phyloP scores from a whole-genome alignment of 176 grass and related monocot genomes.

The Rhynchospora tenuis region DNA sequence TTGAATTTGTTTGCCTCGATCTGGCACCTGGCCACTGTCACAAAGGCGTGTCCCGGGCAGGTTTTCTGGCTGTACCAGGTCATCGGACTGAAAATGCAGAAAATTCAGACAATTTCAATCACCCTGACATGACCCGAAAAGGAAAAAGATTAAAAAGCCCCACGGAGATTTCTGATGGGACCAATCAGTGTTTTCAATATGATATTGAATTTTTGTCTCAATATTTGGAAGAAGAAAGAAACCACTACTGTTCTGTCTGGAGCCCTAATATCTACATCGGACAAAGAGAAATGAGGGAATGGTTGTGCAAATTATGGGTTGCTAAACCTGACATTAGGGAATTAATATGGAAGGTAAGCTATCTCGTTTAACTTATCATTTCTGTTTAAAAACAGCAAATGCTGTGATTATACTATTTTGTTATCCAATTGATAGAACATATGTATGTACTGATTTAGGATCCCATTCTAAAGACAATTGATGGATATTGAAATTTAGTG shows the following conservation, averaged over 20 bases:
- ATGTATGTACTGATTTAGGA: not conserved
- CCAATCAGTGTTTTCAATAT: slow-evolving; percentile 55
- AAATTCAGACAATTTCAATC: slow-evolving; percentile 35
- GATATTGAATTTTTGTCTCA: slow-evolving; percentile 75
- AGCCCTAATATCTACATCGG: slow-evolving; percentile 82
- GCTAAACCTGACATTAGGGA: slow-evolving; percentile 67
- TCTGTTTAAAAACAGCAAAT: slow-evolving; percentile 18
- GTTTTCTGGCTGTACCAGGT: slow-evolving; percentile 70
- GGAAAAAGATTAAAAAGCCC: slow-evolving; percentile 64
- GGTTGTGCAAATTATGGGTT: slow-evolving; percentile 85
- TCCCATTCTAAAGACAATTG: not conserved
- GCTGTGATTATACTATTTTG: not conserved
- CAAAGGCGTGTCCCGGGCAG: slow-evolving; percentile 88
- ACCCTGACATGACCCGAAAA: slow-evolving; percentile 45
- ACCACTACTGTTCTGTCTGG: slow-evolving; percentile 86
- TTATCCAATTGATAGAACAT: not conserved
- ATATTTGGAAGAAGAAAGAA: slow-evolving; percentile 82
- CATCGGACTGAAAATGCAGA: slow-evolving; percentile 32
- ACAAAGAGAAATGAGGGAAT: slow-evolving; percentile 95
- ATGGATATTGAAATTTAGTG: not conserved
- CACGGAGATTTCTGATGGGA: slow-evolving; percentile 33
- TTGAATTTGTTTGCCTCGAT: slow-evolving; percentile 88
- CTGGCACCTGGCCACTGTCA: slow-evolving; percentile 84
- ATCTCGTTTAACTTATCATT: not conserved
- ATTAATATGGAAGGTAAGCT: slow-evolving; percentile 85